These are phyloP conservation scores for Plasmodium berghei DNA, from an alignment of 169 alveolate genomes.

Conservation along the genomic window DNA sequence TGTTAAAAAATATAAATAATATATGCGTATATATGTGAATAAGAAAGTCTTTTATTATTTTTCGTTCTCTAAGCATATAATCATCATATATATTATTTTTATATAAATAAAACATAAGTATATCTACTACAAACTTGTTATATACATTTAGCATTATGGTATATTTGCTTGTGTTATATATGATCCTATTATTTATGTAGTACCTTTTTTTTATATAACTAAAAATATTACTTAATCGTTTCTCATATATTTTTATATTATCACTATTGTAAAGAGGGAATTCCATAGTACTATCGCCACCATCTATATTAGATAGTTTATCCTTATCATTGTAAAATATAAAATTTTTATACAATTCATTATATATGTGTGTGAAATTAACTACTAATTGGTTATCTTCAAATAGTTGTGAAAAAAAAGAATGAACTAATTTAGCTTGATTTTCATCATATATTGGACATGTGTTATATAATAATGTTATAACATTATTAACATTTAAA, in stretches of 20 bases:
- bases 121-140: conserved; percentile 17
- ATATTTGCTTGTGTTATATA: conserved; percentile 27
- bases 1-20: conserved; percentile 4
- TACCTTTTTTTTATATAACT: conserved; percentile 33
- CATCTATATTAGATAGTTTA: not conserved
- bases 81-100: not conserved
- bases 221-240: conserved; percentile 14
- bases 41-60: not conserved
- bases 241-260: conserved; percentile 3
- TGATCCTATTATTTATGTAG: conserved; percentile 17
- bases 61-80: not conserved
- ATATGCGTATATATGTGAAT: conserved; percentile 23
- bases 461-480: conserved; percentile 53
- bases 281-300: not conserved
- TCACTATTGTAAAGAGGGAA: not conserved
- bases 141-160: conserved; percentile 46
- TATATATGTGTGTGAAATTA: conserved; percentile 22
- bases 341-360: conserved; percentile 12
- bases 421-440: conserved; percentile 13
- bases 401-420: conserved; percentile 17
- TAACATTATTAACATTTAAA: conserved; percentile 25
- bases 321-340: not conserved
- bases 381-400: conserved; percentile 27
- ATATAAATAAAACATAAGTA: conserved; percentile 15
- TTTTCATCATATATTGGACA: conserved; percentile 23